These are phyloP conservation scores for Calonectria honghensis DNA, from an alignment of 2,329 filamentous ascomycete genomes.

Conservation along the genomic window DNA sequence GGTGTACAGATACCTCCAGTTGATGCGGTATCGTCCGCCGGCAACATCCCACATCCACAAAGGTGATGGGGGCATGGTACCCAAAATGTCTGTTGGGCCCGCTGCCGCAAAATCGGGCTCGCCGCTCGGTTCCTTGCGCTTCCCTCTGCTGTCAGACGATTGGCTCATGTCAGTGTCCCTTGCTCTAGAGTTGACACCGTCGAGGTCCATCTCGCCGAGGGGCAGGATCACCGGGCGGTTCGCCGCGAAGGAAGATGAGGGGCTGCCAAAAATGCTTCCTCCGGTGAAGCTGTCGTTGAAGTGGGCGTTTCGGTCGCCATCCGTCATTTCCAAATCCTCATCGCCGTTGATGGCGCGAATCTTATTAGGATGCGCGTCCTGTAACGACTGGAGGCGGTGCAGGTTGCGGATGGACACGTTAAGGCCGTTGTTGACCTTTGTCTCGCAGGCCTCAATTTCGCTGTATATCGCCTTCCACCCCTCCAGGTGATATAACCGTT, in stretches of 20 bases:
- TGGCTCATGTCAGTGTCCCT: slow-evolving; percentile 57
- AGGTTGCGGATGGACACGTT: slow-evolving; percentile 63
- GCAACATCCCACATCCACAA: slow-evolving; percentile 71
- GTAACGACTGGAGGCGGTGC: slow-evolving; percentile 66
- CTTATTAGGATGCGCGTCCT: slow-evolving; percentile 71
- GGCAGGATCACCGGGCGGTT: slow-evolving; percentile 52
- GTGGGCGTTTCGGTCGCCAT: slow-evolving; percentile 57
- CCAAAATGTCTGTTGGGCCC: slow-evolving; percentile 54
- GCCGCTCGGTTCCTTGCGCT: slow-evolving; percentile 61
- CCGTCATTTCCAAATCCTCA: slow-evolving; percentile 70
- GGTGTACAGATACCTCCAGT: slow-evolving; percentile 95
- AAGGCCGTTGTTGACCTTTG: slow-evolving; percentile 69
- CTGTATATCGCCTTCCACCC: slow-evolving; percentile 85
- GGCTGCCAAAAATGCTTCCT: slow-evolving; percentile 61
- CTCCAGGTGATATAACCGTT: slow-evolving; percentile 86
- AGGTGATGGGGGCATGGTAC: slow-evolving; percentile 64
- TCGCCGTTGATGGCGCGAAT: slow-evolving; percentile 72
- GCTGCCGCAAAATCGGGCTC: slow-evolving; percentile 58
- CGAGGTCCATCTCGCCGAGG: slow-evolving; percentile 57
- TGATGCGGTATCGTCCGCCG: slow-evolving; percentile 78
- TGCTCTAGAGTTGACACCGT: slow-evolving; percentile 54
- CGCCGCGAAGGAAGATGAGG: slow-evolving; percentile 57
- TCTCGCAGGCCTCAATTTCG: slow-evolving; percentile 81
- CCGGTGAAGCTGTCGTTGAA: slow-evolving; percentile 50
- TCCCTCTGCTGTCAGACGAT: slow-evolving; percentile 57